A percentile compares a stretch with the other conserved stretches of the same genome.
Conservation (phyloP, 371 early-diverging fungal species). For the Rhizopus delemar region DNA sequence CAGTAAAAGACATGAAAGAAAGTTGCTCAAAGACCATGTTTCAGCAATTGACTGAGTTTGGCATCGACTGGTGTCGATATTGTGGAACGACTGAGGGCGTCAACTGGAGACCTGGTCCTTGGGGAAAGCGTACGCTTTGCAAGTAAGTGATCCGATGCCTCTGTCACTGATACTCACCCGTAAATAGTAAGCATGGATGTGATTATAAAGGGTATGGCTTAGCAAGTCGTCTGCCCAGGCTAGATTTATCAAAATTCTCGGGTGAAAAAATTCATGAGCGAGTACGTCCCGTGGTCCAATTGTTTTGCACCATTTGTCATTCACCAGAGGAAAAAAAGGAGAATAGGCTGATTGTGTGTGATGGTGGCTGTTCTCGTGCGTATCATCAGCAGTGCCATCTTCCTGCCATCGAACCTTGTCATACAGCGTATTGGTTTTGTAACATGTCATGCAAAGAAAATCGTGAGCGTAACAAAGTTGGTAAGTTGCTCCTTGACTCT, state of each 20-base stretch:
- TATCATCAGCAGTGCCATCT: conserved; percentile 67
- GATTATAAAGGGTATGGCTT: conserved; percentile 90
- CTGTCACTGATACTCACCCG: no score
- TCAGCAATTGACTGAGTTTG: conserved; percentile 40
- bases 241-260: conserved; percentile 70
- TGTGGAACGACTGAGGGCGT: conserved; percentile 74
- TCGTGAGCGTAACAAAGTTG: conserved; percentile 54
- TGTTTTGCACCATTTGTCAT: conserved; percentile 44
- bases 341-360: conserved; percentile 20
- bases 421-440: conserved; percentile 66
- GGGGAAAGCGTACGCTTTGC: conserved; percentile 78
- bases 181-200: conserved; percentile 77
- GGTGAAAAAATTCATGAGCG: conserved; percentile 71
- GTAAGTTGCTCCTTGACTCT: conserved; percentile 24
- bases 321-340: conserved; percentile 20
- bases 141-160: conserved; percentile 39
- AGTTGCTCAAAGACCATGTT: conserved; percentile 37
- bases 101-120: conserved; percentile 77
- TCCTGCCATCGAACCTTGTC: conserved; percentile 43
- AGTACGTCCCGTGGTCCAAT: conserved; percentile 76
- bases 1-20: conserved; percentile 13
- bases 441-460: conserved; percentile 65
- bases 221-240: conserved; percentile 74
- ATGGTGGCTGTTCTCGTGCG: conserved; percentile 58
- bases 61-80: conserved; percentile 73